phyloP scores from a whole-genome alignment of 257 asterid genomes.

The Nemophila menziesii region DNA sequence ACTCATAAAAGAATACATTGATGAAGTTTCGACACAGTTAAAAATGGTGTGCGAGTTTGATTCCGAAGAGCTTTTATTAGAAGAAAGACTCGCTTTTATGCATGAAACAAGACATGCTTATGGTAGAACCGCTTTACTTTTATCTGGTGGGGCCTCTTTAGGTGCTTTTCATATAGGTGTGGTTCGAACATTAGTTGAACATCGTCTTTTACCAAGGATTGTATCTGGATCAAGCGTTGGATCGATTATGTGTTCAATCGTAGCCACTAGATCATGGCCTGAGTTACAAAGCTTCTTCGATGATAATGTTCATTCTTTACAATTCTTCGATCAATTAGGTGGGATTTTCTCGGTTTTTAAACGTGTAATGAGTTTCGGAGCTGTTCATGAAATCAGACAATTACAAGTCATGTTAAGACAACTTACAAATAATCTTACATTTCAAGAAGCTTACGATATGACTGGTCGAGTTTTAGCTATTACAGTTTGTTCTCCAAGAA shows the following conservation, averaged over 20 bases:
- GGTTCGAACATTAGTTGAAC: conserved; percentile 81
- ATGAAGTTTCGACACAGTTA: conserved; percentile 79
- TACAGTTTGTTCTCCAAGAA: conserved; percentile 93
- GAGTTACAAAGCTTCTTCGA: conserved; percentile 91
- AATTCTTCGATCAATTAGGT: conserved; percentile 78
- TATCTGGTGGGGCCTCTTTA: conserved; percentile 93
- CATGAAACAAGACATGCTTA: conserved; percentile 95
- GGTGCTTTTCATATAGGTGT: conserved; percentile 94
- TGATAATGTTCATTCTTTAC: conserved; percentile 82
- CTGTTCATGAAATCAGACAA: conserved; percentile 85
- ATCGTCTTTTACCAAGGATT: conserved; percentile 81
- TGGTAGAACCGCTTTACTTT: conserved; percentile 85
- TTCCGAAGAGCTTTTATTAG: conserved; percentile 76
- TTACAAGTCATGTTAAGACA: conserved; percentile 70
- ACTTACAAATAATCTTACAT: conserved; percentile 80
- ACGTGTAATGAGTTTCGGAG: conserved; percentile 81
- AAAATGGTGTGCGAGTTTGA: conserved; percentile 88
- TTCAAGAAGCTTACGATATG: conserved; percentile 97
- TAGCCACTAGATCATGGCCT: conserved; percentile 94
- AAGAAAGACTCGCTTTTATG: conserved; percentile 92
- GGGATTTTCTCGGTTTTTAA: conserved; percentile 63
- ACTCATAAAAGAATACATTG: conserved; percentile 82
- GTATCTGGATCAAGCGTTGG: conserved; percentile 97
- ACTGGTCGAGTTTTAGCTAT: conserved; percentile 83
- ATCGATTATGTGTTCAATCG: conserved; percentile 76